Conservation (phyloP, 345 rosid species). For the Cardamine chenopodiifolia region DNA sequence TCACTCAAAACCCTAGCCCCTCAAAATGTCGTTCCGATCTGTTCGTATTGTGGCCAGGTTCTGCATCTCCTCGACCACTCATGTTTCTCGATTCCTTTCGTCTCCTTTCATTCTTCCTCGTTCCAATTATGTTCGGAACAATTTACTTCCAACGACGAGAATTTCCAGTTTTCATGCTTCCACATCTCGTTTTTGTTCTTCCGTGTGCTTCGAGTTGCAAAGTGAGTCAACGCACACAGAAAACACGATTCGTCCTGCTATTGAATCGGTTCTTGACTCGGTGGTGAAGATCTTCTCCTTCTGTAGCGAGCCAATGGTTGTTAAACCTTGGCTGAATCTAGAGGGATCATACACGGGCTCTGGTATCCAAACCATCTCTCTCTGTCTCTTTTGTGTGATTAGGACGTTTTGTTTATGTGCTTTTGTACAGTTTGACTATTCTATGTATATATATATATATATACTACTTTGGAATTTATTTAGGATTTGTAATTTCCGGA, state of each 20-base stretch:
- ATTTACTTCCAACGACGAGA: background rate
- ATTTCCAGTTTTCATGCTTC: background rate
- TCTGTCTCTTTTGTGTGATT: too few relatives aligned
- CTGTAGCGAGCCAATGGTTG: background rate
- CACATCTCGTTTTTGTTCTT: background rate
- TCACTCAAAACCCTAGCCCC: background rate
- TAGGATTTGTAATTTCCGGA: slow-evolving; percentile 47
- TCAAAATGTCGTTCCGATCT: background rate
- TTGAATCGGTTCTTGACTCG: slow-evolving; percentile 2
- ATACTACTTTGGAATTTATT: background rate
- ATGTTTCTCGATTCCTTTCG: background rate
- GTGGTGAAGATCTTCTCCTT: slow-evolving; percentile 18
- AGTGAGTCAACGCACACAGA: too few relatives aligned
- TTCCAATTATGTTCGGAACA: background rate
- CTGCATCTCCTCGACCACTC: background rate
- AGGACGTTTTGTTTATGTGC: background rate
- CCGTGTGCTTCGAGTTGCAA: too few relatives aligned
- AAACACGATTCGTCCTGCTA: background rate
- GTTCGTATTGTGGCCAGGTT: too few relatives aligned
- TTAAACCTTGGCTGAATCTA: background rate
- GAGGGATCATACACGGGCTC: background rate
- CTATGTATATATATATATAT: too few relatives aligned
- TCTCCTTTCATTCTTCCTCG: background rate
- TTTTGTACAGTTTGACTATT: too few relatives aligned
- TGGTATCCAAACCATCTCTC: slow-evolving; percentile 9